Conservation (phyloP, 225 moss, liverwort and hornwort species). For the Takakia lepidozioides region DNA sequence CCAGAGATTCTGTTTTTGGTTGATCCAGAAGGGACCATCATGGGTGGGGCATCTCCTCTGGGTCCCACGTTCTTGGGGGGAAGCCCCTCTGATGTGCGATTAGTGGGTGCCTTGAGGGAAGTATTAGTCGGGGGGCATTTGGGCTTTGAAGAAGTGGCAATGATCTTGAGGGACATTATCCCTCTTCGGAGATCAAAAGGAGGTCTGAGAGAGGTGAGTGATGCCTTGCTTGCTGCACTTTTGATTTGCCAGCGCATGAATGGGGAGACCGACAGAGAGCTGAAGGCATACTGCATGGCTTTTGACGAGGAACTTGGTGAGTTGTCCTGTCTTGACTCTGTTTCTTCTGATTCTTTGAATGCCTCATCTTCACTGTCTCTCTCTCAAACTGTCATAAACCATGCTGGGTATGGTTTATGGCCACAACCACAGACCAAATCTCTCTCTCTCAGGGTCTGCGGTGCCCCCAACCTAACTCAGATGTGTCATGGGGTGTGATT, state of each 20-base stretch:
- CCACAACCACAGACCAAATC: no score
- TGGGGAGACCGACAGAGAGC: conserved; percentile 68
- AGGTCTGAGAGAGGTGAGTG: conserved; percentile 22
- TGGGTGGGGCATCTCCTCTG: conserved; percentile 38
- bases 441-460: no score
- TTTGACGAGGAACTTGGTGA: conserved; percentile 83
- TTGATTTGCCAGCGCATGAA: conserved; percentile 81
- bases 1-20: conserved; percentile 70
- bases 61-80: conserved; percentile 57
- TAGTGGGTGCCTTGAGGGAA: conserved; percentile 71
- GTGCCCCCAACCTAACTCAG: background rate
- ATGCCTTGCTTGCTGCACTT: conserved; percentile 72
- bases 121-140: conserved; percentile 67
- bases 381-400: no score
- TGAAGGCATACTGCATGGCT: conserved; percentile 89
- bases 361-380: no score
- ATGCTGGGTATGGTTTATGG: no score
- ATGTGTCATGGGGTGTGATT: background rate
- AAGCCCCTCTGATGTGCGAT: conserved; percentile 37
- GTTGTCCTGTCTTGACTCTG: conserved; percentile 9
- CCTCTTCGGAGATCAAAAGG: conserved; percentile 34
- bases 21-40: conserved; percentile 74
- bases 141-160: conserved; percentile 60
- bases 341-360: no score
- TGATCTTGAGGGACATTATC: conserved; percentile 53